Conservation (phyloP, 768 basidiomycete genomes). For the Trametes meyenii region DNA sequence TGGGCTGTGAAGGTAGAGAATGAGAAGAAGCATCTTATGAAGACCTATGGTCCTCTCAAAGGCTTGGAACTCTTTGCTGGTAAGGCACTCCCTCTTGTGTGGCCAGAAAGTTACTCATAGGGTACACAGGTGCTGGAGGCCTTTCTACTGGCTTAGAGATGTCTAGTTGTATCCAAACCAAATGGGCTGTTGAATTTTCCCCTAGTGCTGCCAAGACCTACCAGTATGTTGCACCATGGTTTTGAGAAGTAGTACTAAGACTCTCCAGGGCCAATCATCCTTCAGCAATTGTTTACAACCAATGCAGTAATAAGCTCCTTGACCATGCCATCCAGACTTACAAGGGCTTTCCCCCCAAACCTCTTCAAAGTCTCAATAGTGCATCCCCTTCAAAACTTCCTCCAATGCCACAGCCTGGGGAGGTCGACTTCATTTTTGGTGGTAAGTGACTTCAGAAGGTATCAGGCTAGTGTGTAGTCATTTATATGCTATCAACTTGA, state of each 20-base stretch:
- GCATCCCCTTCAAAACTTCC: slow-evolving; percentile 36
- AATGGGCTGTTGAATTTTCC: slow-evolving; percentile 70
- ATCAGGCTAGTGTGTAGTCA: not conserved
- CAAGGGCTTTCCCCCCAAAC: slow-evolving; percentile 43
- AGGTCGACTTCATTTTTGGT: slow-evolving; percentile 75
- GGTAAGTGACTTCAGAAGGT: slow-evolving; percentile 46
- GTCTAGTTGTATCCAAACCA: slow-evolving; percentile 62
- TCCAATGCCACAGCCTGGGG: slow-evolving; percentile 57
- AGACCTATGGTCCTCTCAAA: slow-evolving; percentile 48
- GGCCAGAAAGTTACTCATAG: not conserved
- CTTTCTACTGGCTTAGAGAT: slow-evolving; percentile 67
- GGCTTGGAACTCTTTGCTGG: slow-evolving; percentile 74
- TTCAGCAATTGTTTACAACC: slow-evolving; percentile 59
- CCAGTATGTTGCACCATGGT: no score
- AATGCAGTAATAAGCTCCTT: slow-evolving; percentile 62
- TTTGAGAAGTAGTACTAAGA: no score
- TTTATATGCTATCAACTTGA: not conserved
- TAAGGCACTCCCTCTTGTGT: slow-evolving; percentile 27
- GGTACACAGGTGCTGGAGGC: slow-evolving; percentile 68
- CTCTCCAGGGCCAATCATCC: slow-evolving; percentile 63
- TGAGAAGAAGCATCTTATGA: slow-evolving; percentile 35
- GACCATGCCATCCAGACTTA: slow-evolving; percentile 55
- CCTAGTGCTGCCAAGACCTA: slow-evolving; percentile 67
- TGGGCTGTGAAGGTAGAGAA: not conserved
- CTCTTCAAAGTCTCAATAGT: slow-evolving; percentile 44